A percentile compares a stretch with the other conserved stretches of the same genome.
Conservation (phyloP, 2,329 filamentous ascomycete genomes). For the Ceratocystiopsis brevicomis region DNA sequence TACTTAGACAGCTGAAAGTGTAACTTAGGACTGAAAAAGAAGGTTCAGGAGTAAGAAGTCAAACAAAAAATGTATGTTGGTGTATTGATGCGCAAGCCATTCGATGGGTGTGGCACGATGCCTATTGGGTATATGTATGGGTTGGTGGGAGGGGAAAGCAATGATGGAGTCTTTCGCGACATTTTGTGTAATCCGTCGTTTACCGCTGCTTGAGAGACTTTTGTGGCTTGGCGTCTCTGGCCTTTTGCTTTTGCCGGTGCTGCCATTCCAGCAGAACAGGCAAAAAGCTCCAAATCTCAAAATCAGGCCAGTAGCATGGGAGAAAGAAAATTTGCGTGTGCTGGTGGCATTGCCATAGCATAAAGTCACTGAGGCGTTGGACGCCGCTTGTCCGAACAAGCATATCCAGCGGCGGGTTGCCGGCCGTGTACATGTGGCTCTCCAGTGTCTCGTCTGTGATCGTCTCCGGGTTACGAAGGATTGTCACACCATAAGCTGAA, state of each 20-base stretch:
- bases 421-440: constrained; percentile 72
- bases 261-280: constrained; percentile 88
- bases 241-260: constrained; percentile 41
- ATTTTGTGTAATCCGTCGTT: neutral
- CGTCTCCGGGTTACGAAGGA: constrained; percentile 55
- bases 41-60: too few species aligned
- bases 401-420: constrained; percentile 73
- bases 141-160: too few species aligned
- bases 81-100: too few species aligned
- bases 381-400: constrained; percentile 87
- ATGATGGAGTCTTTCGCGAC: too few species aligned
- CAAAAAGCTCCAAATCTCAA: constrained; percentile 82
- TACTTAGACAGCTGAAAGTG: too few species aligned
- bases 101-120: too few species aligned
- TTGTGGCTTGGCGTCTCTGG: constrained; percentile 27
- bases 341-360: constrained; percentile 96
- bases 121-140: too few species aligned
- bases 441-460: constrained; percentile 72
- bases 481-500: constrained; percentile 14
- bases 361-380: constrained; percentile 83
- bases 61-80: too few species aligned
- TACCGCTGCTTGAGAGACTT: constrained; percentile 17
- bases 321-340: constrained; percentile 85
- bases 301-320: constrained; percentile 86
- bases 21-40: too few species aligned